Evolutionary conservation across 2,329 filamentous ascomycete genomes (phyloP), one percentile per base, ranked within the genome.

Genomic region (Fusarium chaquense): DNA sequence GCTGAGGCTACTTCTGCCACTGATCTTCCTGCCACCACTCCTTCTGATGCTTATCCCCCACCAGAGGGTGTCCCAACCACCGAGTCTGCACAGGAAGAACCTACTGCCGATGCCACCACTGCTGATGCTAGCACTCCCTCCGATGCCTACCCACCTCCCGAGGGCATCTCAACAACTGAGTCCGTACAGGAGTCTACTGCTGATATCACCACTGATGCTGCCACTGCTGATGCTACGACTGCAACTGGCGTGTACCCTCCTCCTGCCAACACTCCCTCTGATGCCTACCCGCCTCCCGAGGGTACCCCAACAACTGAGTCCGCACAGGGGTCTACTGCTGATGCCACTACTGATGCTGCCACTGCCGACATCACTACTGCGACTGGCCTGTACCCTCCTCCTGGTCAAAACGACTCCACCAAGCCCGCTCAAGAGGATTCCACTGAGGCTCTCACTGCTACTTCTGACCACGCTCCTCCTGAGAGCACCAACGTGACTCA

Each of bases 301-400:
- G 57, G 36, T 6, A 45, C 32, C 1, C 9, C 50, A 16, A 45
- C 62, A 1, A 61, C 41, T 4, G 40, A 60, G 26, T n/a, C 46
- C 4, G 53, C 41, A 10, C 22, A 56, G 24, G 38, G 18, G 43
- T 24, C 59, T 26, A 30, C 58, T 30, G 22, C 16, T 3, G 55
- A 43, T 40, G 53, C 9, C 6, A 65, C 54, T 16, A 57, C 51
- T 35, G 38, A 36, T n/a, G 50, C 13, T 20, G 33, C 36, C 2
- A 65, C 55, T 28, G 50, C 62, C 15, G 57, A 50, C 28, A 51
- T 13, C 4, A 51, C 32, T 6, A 47, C 61, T 11, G 55, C 54
- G 12, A 66, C 63, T 55, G 55, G 18, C 11, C 5, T 66, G 26
- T 66, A 66, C 15, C 63, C 63, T 32, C 63, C 64, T 49, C 64